Base-by-base conservation (phyloP, 2,329 filamentous ascomycete genomes). In the Colletotrichum shisoi region DNA sequence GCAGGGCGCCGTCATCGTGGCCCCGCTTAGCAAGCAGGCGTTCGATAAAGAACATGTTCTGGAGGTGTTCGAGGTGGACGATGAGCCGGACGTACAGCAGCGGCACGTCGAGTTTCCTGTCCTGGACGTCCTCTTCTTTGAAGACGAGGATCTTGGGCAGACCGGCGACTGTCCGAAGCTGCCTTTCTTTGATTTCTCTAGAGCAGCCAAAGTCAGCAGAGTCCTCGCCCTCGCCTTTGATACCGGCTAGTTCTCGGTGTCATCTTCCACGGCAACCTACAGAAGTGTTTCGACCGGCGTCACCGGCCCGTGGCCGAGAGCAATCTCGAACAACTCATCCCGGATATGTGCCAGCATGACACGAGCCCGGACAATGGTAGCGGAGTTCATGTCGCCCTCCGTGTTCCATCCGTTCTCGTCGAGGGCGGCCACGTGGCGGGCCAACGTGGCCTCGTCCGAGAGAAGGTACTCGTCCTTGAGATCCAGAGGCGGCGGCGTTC, bases 21-120 rank as follows among this genome's bases (percentile, higher is more conserved):
- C 79, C 77, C 3, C 75, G 73, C 19, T 83, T 85, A 24, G 84
- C 77, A 9, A 89, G 74, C 0, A 88, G 79, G 17, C 87, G 79
- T 63, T 89, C 84, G 6, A 88, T 76, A 11, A 89, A 81, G 64
- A 89, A 88, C 3, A 85, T 76, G 45, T 87, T 88, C 48, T 87
- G 83, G 0, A 87, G 74, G 52, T 85, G 81, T 24, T 83, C 80
- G 2, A 87, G 77, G 2, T 79, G 78, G 1, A 85, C 73, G 1
- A 87, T 72, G 15, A 84, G 78, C 2, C 82, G 76, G 5, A 77
- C 76, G 58, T 83, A 83, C 0, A 84, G 67, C 0, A 74, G 71
- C 0, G 75, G 69, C 0, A 76, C 66, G 4, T 76, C 69, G 0
- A 75, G 45, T 1, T 74, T 71, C 0, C 72, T 71, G 8, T 78